Conservation (phyloP, 2,329 filamentous ascomycete species). For the Rasamsonia emersonii region DNA sequence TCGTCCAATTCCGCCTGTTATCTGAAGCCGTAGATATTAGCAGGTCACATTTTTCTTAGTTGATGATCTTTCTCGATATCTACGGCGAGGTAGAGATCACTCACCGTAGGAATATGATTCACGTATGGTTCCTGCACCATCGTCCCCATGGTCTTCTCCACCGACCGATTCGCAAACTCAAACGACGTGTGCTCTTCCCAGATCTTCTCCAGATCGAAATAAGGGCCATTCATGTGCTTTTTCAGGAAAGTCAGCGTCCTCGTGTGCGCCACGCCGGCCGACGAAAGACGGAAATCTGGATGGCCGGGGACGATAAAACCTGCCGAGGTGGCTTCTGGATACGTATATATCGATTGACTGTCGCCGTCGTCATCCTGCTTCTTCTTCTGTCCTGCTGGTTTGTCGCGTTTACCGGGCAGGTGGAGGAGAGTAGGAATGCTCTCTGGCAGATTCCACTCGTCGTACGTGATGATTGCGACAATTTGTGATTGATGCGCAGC, state of each 20-base stretch:
- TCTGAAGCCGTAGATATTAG: too few species aligned
- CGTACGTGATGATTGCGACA: too few species aligned
- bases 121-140: constrained; percentile 76
- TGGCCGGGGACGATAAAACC: constrained; percentile 45
- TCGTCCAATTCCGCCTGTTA: constrained; percentile 63
- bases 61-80: too few species aligned
- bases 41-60: too few species aligned
- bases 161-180: constrained; percentile 61
- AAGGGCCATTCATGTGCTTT: constrained; percentile 52
- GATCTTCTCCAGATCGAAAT: constrained; percentile 65
- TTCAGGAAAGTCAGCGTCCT: constrained; percentile 59
- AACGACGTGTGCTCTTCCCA: constrained; percentile 71
- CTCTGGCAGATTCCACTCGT: too few species aligned
- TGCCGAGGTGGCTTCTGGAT: constrained; percentile 37
- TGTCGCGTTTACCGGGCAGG: too few species aligned
- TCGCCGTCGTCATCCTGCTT: constrained; percentile 10
- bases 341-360: constrained; percentile 35
- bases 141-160: constrained; percentile 68
- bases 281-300: constrained; percentile 42
- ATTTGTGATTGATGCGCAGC: too few species aligned
- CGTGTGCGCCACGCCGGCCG: constrained; percentile 57
- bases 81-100: too few species aligned
- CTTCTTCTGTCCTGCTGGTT: too few species aligned
- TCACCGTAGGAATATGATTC: constrained; percentile 63
- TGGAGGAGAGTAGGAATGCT: too few species aligned